Conservation (phyloP, 2,329 filamentous ascomycete species). For the Aspergillus uvarum region DNA sequence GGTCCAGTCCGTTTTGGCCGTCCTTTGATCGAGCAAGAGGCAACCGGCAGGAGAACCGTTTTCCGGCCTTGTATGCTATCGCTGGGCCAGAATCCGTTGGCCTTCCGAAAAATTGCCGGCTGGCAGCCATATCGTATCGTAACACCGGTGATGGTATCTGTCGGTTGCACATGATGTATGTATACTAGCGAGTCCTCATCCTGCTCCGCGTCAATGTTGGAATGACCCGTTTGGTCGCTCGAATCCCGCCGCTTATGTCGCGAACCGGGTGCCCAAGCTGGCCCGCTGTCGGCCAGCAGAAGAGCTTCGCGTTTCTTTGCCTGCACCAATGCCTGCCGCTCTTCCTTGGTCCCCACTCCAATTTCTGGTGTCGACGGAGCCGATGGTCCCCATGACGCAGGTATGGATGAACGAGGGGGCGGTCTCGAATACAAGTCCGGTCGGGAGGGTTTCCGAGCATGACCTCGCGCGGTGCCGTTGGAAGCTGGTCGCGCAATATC, state of each 20-base stretch:
- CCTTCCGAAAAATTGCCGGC: slow-evolving; percentile 76
- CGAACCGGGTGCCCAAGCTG: slow-evolving; percentile 34
- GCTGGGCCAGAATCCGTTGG: slow-evolving; percentile 92
- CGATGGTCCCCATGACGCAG: slow-evolving; percentile 45
- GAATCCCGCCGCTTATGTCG: slow-evolving; percentile 50
- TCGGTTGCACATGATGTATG: slow-evolving; percentile 77
- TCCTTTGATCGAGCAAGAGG: slow-evolving; percentile 82
- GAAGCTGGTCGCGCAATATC: slow-evolving; percentile 32
- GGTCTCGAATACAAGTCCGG: slow-evolving; percentile 32
- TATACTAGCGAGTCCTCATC: slow-evolving; percentile 82
- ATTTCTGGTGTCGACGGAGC: slow-evolving; percentile 30
- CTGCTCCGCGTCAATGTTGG: slow-evolving; percentile 47
- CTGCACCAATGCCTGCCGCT: slow-evolving; percentile 47
- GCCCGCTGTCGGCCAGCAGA: slow-evolving; percentile 44
- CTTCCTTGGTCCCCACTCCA: slow-evolving; percentile 44
- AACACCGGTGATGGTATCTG: slow-evolving; percentile 87
- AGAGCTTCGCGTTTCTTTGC: slow-evolving; percentile 50
- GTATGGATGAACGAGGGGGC: slow-evolving; percentile 24
- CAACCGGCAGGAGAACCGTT: slow-evolving; percentile 79
- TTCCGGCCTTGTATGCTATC: slow-evolving; percentile 85
- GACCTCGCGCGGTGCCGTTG: slow-evolving; percentile 28
- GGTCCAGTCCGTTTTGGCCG: slow-evolving; percentile 49
- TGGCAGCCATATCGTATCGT: slow-evolving; percentile 87
- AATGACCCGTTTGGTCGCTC: slow-evolving; percentile 33
- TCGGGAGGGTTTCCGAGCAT: slow-evolving; percentile 40